A percentile compares a stretch with the other conserved stretches of the same genome.
phyloP scores from a whole-genome alignment of 192 early-diverging fungal genomes.

The Backusella psychrophila region DNA sequence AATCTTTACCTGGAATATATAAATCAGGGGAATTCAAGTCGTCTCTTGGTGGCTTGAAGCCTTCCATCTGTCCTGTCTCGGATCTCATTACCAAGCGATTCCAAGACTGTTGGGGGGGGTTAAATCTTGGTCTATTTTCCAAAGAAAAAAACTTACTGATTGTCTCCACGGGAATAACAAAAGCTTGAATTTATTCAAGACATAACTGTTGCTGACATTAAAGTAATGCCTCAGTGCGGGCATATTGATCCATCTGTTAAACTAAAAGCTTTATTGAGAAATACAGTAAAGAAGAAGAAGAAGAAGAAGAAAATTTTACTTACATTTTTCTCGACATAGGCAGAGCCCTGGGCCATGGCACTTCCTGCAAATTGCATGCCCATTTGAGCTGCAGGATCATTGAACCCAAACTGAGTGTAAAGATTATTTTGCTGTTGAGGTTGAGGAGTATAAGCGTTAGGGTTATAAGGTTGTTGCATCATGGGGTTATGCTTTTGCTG shows the following conservation, averaged over 20 bases:
- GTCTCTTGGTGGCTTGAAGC: constrained; percentile 81
- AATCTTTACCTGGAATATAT: constrained; percentile 77
- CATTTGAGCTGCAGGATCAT: constrained; percentile 80
- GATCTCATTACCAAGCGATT: constrained; percentile 70
- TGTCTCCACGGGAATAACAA: constrained; percentile 94
- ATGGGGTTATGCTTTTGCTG: constrained; percentile 6
- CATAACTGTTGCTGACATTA: constrained; percentile 93
- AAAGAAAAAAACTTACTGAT: constrained; percentile 40
- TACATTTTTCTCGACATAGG: constrained; percentile 91
- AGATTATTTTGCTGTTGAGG: constrained; percentile 25
- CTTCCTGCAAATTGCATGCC: constrained; percentile 92
- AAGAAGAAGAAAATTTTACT: constrained; percentile 8
- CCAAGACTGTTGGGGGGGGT: constrained; percentile 56
- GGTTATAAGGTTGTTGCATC: background rate
- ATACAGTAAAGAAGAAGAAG: too few species aligned
- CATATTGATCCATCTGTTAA: constrained; percentile 83
- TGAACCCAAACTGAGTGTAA: constrained; percentile 48
- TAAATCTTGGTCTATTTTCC: background rate
- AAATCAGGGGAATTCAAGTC: constrained; percentile 95
- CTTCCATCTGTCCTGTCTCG: constrained; percentile 74
- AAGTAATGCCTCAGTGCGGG: constrained; percentile 89
- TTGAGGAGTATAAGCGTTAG: constrained; percentile 11
- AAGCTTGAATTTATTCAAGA: constrained; percentile 81
- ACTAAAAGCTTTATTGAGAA: constrained; percentile 36
- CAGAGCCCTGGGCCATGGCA: constrained; percentile 78